Evolutionary conservation across 352 stramenopile species (phyloP).

Genomic region (Phytophthora citrophthora): DNA sequence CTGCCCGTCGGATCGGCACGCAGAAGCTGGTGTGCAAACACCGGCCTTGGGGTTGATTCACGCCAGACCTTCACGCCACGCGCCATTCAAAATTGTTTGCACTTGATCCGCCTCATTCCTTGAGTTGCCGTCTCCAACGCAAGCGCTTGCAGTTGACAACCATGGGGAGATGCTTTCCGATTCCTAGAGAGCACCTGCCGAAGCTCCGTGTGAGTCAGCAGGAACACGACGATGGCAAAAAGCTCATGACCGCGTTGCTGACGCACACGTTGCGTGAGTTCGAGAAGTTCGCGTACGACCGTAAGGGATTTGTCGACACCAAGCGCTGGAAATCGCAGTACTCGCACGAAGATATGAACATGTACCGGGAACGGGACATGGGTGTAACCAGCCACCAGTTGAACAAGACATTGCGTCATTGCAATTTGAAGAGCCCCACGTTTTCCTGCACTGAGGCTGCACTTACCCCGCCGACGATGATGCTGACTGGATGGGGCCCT

Average conservation of each 20-base stretch:
- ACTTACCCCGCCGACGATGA: slow-evolving; percentile 29
- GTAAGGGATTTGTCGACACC: slow-evolving; percentile 36
- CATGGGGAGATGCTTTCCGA: slow-evolving; percentile 47
- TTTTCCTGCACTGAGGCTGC: slow-evolving; percentile 30
- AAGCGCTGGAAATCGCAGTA: slow-evolving; percentile 46
- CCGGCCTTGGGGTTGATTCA: neutral
- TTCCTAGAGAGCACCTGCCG: slow-evolving; percentile 46
- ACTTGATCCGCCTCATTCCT: slow-evolving; percentile 21
- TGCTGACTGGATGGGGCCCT: slow-evolving; percentile 43
- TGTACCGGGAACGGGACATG: slow-evolving; percentile 49
- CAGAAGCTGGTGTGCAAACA: slow-evolving; percentile 27
- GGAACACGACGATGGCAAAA: slow-evolving; percentile 40
- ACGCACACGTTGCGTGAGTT: slow-evolving; percentile 49
- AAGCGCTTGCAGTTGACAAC: slow-evolving; percentile 10
- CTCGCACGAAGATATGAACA: slow-evolving; percentile 45
- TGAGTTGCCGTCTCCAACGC: slow-evolving; percentile 11
- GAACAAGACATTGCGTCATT: slow-evolving; percentile 25
- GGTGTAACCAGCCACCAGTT: slow-evolving; percentile 32
- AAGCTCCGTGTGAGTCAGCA: slow-evolving; percentile 32
- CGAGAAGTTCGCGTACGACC: slow-evolving; percentile 40
- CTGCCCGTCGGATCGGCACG: slow-evolving; percentile 17
- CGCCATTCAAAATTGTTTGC: slow-evolving; percentile 5
- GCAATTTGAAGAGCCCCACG: slow-evolving; percentile 23
- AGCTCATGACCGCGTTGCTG: slow-evolving; percentile 45
- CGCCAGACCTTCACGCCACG: slow-evolving; percentile 1